Evolutionary conservation across 139 green algal genomes (phyloP).

Genomic region (Desmodesmus armatus): DNA sequence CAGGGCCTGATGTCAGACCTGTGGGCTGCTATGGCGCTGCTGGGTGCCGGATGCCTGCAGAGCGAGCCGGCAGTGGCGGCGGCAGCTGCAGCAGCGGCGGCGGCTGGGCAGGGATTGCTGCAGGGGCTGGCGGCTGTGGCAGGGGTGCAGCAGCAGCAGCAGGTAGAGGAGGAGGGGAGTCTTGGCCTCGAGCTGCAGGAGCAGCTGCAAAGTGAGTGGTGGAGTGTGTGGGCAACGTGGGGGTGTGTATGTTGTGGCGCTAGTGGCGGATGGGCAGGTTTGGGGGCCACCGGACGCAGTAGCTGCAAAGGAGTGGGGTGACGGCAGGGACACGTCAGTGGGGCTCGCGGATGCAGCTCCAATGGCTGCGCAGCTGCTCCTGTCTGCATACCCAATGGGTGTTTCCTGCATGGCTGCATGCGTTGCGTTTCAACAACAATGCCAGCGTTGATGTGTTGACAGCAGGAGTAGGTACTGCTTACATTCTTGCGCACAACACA

Average conservation of each 20-base stretch:
- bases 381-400: no score
- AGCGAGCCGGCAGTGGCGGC: neutral
- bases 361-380: no score
- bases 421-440: no score
- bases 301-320: no score
- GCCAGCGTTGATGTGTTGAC: no score
- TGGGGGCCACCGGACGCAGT: neutral
- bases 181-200: neutral
- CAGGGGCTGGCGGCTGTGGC: neutral
- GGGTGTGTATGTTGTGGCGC: neutral
- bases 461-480: neutral
- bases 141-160: neutral
- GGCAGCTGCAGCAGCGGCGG: neutral
- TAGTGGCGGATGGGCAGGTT: neutral
- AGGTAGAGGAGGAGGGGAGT: neutral
- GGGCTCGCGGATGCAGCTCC: neutral
- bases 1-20: neutral
- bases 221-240: neutral
- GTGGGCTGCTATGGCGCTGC: neutral
- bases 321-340: no score
- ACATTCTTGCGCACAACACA: neutral
- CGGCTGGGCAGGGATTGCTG: conserved; percentile 20
- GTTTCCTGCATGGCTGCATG: no score
- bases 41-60: neutral
- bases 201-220: neutral